Evolutionary conservation across 2,329 filamentous ascomycete species (phyloP), one percentile per base, ranked within the genome.

Genomic region (Trichoderma oligosporum): DNA sequence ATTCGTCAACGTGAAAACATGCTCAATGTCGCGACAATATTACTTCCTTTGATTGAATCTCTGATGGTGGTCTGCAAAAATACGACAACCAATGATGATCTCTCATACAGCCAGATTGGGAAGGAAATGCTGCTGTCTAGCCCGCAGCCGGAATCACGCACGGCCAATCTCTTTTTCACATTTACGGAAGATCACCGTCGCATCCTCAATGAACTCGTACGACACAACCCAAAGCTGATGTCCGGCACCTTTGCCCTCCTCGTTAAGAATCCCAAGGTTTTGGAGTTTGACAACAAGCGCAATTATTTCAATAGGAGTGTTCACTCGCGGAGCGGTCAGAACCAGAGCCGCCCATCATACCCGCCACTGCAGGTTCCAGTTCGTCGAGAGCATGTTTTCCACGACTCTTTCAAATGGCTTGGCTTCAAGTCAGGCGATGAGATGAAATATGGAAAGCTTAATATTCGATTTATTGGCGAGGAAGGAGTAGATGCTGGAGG

Each of bases 1-100:
- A 97, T 99, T 64, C 88, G 91, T 51, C 84, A 95, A 71, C 89
- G 92, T 57, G 92, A 96, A 70, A 95, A 91, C 69, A 94, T 97
- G 86, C 84, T 97, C 68, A 97, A 96, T 67, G 92, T 99, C 57
- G 95, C 94, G 27, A 97, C 93, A 0, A 97, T 97, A 62, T 81
- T 99, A 24, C 78, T 97, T 33, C 94, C 94, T 27, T 78, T 99
- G 27, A 97, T 99, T 60, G 94, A 99, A 73, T 91, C 92, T 5
- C 79, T 99, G 61, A 99, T 99, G 94, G 94, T 99, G 53, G 92
- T 99, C 25, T 99, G 95, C 82, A 99, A 97, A 78, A 97, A 97
- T 72, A 96, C 91, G 7, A 88, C 91, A 1, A 78, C 91, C 54
- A 87, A 86, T 67, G 89, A 94, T 60, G 76, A 84, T 24, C 88